Evolutionary conservation across 2,329 filamentous ascomycete genomes (phyloP).

Genomic region (Colletotrichum karsti): DNA sequence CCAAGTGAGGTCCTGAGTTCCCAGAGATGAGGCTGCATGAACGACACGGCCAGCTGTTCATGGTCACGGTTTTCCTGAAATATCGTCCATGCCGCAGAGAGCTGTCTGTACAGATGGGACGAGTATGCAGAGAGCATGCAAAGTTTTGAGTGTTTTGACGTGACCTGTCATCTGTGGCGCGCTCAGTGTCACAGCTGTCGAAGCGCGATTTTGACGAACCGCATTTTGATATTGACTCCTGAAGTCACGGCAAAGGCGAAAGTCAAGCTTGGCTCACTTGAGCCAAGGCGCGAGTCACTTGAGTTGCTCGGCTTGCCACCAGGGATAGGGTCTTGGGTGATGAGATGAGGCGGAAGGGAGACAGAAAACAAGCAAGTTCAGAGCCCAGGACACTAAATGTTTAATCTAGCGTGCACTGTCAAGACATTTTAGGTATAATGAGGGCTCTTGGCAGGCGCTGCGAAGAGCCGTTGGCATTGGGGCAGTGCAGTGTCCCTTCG

Average conservation of each 20-base stretch:
- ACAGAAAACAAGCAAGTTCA: neutral
- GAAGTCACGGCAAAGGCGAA: neutral
- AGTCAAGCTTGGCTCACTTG: neutral
- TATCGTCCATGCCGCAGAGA: neutral
- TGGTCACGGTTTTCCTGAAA: too few species aligned
- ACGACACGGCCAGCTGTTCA: neutral
- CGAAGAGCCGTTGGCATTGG: neutral
- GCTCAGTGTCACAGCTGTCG: neutral
- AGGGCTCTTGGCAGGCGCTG: slow-evolving; percentile 13
- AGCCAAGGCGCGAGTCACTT: neutral
- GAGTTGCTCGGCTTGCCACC: neutral
- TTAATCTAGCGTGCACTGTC: neutral
- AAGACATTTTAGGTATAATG: neutral
- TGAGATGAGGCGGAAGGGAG: neutral
- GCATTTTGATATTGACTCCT: neutral
- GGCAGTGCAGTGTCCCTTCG: slow-evolving; percentile 4
- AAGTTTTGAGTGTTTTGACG: neutral
- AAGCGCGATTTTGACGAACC: neutral
- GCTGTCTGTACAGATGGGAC: neutral
- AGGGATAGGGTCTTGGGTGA: neutral
- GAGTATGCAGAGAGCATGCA: neutral
- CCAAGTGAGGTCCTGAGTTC: neutral
- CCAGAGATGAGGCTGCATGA: neutral
- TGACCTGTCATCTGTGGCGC: neutral
- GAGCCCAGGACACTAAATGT: neutral